Conservation (phyloP, 257 asterid species). For the Striga asiatica region DNA sequence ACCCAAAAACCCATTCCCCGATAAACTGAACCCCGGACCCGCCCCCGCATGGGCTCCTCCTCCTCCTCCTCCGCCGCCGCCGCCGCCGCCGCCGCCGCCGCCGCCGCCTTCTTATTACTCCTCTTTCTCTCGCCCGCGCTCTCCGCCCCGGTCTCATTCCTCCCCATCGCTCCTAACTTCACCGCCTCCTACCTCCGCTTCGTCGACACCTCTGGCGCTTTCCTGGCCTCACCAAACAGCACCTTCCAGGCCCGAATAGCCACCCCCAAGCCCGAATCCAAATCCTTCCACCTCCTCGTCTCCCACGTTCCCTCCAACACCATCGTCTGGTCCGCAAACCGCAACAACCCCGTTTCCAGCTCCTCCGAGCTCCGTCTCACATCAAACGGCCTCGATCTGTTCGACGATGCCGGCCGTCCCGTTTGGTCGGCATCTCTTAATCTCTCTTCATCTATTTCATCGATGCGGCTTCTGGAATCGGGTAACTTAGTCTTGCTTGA, state of each 20-base stretch:
- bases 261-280: neutral
- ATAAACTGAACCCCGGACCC: neutral
- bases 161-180: slow-evolving; percentile 17
- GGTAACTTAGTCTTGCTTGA: slow-evolving; percentile 64
- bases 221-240: slow-evolving; percentile 19
- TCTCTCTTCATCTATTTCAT: slow-evolving; percentile 17
- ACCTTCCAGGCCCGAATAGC: slow-evolving; percentile 27
- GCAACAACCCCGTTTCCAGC: slow-evolving; percentile 17
- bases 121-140: neutral
- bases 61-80: neutral
- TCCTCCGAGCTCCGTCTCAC: slow-evolving; percentile 27
- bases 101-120: neutral
- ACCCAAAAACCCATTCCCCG: neutral
- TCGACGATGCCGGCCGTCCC: slow-evolving; percentile 18
- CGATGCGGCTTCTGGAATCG: slow-evolving; percentile 39
- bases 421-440: slow-evolving; percentile 51
- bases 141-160: slow-evolving; percentile 14
- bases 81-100: neutral
- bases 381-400: slow-evolving; percentile 24
- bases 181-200: slow-evolving; percentile 16
- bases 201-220: slow-evolving; percentile 19
- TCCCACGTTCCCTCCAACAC: slow-evolving; percentile 15
- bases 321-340: slow-evolving; percentile 28
- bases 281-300: slow-evolving; percentile 12
- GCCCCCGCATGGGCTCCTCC: slow-evolving; percentile 21